Percentiles rank a stretch among this genome's conserved stretches.
Evolutionary conservation across 495 filamentous ascomycete genomes (phyloP).

Genomic region (Bombardia bombarda): DNA sequence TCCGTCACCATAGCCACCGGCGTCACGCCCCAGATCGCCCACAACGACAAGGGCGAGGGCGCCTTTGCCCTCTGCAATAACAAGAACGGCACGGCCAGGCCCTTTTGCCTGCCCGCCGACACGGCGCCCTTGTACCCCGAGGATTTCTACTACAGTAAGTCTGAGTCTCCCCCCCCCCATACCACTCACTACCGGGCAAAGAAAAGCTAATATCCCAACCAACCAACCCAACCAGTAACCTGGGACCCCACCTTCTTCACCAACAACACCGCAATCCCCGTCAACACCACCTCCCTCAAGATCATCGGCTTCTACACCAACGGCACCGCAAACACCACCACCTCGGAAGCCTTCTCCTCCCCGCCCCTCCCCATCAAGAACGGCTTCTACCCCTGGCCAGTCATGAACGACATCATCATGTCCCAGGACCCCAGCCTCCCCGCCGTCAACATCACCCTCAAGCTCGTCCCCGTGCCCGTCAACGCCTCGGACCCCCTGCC

Average conservation of each 20-base stretch:
- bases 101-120: slow-evolving; percentile 32
- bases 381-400: slow-evolving; percentile 35
- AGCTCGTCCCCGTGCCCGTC: slow-evolving; percentile 21
- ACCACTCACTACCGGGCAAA: neutral
- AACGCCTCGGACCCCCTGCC: too few relatives aligned
- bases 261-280: slow-evolving; percentile 21
- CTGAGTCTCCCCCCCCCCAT: neutral
- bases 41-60: slow-evolving; percentile 18
- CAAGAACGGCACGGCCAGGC: slow-evolving; percentile 22
- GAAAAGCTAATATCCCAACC: neutral
- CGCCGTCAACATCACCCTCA: slow-evolving; percentile 33
- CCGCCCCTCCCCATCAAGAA: slow-evolving; percentile 20
- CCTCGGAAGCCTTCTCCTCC: slow-evolving; percentile 29
- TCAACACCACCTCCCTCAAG: too few relatives aligned
- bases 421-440: slow-evolving; percentile 11
- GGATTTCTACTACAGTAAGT: slow-evolving; percentile 31
- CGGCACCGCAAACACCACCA: slow-evolving; percentile 16
- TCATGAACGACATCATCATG: slow-evolving; percentile 18
- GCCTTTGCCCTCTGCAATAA: slow-evolving; percentile 32
- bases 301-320: slow-evolving; percentile 31
- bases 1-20: slow-evolving; percentile 21
- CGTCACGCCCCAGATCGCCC: slow-evolving; percentile 20
- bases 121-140: slow-evolving; percentile 24
- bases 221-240: slow-evolving; percentile 22
- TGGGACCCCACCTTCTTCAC: slow-evolving; percentile 38